Percentiles rank a stretch among this genome's conserved stretches.
These are phyloP conservation scores for Hymenoscyphus occultus DNA, from an alignment of 2,329 filamentous ascomycete species.

Conservation along the genomic window DNA sequence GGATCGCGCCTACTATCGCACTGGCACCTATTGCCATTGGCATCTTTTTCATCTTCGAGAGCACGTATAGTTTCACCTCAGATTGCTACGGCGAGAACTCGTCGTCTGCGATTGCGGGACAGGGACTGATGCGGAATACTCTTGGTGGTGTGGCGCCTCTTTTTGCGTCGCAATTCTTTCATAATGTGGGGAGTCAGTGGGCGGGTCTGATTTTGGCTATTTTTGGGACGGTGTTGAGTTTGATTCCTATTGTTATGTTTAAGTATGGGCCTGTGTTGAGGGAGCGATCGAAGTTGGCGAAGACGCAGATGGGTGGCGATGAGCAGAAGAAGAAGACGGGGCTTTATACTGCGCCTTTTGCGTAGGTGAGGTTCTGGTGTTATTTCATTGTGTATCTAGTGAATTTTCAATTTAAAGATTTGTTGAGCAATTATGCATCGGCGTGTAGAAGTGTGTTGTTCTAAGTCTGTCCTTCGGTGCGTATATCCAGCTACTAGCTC, in stretches of 20 bases:
- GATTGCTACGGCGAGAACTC: slow-evolving; percentile 83
- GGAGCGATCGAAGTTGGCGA: slow-evolving; percentile 35
- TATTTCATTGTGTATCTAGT: background rate
- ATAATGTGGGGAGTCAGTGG: slow-evolving; percentile 62
- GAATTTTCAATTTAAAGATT: too few relatives aligned
- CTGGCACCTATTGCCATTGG: slow-evolving; percentile 63
- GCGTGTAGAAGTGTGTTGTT: too few relatives aligned
- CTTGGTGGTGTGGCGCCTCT: slow-evolving; percentile 77
- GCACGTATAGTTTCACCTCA: slow-evolving; percentile 86
- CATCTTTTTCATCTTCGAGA: slow-evolving; percentile 80
- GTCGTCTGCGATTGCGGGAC: slow-evolving; percentile 78
- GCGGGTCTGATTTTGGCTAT: slow-evolving; percentile 70
- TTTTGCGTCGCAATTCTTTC: slow-evolving; percentile 71
- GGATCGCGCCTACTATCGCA: slow-evolving; percentile 62
- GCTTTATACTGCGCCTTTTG: slow-evolving; percentile 23
- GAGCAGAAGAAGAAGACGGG: slow-evolving; percentile 26
- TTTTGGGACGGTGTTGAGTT: slow-evolving; percentile 54
- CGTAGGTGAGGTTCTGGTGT: slow-evolving; percentile 5
- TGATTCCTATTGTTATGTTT: slow-evolving; percentile 72
- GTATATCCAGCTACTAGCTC: too few relatives aligned
- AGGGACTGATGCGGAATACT: slow-evolving; percentile 80
- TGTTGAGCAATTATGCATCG: too few relatives aligned
- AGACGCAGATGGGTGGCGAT: slow-evolving; percentile 20
- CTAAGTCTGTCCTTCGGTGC: too few relatives aligned
- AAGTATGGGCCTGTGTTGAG: slow-evolving; percentile 53